Conservation (phyloP, 305 asterid species). For the Andrographis paniculata region DNA sequence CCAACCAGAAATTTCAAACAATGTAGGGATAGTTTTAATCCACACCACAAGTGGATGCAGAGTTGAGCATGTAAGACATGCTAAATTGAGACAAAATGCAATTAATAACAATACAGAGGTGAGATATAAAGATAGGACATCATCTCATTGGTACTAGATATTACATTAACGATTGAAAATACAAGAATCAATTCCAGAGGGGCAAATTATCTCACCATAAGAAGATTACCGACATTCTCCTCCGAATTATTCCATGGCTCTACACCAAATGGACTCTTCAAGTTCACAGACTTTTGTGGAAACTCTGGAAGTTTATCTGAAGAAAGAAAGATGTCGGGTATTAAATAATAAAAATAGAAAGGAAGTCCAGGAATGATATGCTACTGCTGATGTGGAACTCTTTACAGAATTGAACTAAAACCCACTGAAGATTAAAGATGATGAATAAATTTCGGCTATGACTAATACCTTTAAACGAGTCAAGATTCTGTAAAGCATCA, state of each 20-base stretch:
- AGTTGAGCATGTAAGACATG: too few species aligned
- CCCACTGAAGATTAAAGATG: not conserved
- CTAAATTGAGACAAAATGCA: too few species aligned
- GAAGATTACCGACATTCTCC: conserved; percentile 61
- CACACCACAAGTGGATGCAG: too few species aligned
- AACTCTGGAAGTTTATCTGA: conserved; percentile 66
- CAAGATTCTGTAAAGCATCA: conserved; percentile 55
- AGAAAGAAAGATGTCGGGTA: conserved; percentile 20
- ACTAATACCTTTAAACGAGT: conserved; percentile 45
- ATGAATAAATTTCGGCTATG: conserved; percentile 6
- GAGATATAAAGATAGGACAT: too few species aligned
- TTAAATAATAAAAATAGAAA: not conserved
- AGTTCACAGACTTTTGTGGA: conserved; percentile 51
- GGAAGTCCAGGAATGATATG: not conserved
- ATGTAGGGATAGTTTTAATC: too few species aligned
- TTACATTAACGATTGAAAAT: too few species aligned
- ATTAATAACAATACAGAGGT: too few species aligned
- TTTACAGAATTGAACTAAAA: not conserved
- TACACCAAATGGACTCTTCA: conserved; percentile 59
- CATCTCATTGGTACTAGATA: too few species aligned
- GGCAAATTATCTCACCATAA: conserved; percentile 58
- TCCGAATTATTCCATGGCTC: conserved; percentile 87
- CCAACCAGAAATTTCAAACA: too few species aligned
- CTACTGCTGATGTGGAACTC: conserved; percentile 5
- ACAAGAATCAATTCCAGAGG: conserved; percentile 9